Percentiles rank a stretch among this genome's conserved stretches.
phyloP scores from a whole-genome alignment of 192 early-diverging fungal genomes.

The Backusella australiensis region DNA sequence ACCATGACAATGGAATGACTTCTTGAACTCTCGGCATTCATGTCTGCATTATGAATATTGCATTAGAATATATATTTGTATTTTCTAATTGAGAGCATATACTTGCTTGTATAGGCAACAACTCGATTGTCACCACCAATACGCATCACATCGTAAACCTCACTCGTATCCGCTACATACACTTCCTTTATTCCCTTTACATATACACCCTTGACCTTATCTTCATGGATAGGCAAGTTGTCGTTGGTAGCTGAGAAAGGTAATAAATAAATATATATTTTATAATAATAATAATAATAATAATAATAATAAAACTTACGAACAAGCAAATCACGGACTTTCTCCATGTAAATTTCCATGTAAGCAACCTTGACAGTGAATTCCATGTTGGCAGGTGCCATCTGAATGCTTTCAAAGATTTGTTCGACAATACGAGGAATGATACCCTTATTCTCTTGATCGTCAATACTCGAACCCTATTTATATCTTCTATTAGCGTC shows the following conservation, averaged over 20 bases:
- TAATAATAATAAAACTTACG: slow-evolving; percentile 48
- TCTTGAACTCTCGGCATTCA: slow-evolving; percentile 98
- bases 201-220: slow-evolving; percentile 94
- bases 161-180: slow-evolving; percentile 90
- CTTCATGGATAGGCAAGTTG: slow-evolving; percentile 96
- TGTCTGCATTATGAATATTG: slow-evolving; percentile 52
- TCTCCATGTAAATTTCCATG: slow-evolving; percentile 99
- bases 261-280: not conserved
- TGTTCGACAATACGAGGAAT: slow-evolving; percentile 96
- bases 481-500: not conserved
- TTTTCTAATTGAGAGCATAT: not conserved
- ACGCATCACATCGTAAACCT: slow-evolving; percentile 97
- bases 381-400: slow-evolving; percentile 89
- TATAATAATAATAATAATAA: too few relatives aligned
- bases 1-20: slow-evolving; percentile 98
- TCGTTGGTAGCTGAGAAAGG: slow-evolving; percentile 61
- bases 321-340: slow-evolving; percentile 93
- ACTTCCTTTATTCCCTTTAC: slow-evolving; percentile 97
- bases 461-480: slow-evolving; percentile 92
- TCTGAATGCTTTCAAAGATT: slow-evolving; percentile 90
- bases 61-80: not conserved
- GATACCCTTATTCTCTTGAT: slow-evolving; percentile 84
- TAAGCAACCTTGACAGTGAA: slow-evolving; percentile 97
- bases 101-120: slow-evolving; percentile 87
- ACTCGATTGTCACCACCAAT: slow-evolving; percentile 85